These are phyloP conservation scores for Mortierella sp. DNA, from an alignment of 371 early-diverging fungal genomes.

Conservation along the genomic window DNA sequence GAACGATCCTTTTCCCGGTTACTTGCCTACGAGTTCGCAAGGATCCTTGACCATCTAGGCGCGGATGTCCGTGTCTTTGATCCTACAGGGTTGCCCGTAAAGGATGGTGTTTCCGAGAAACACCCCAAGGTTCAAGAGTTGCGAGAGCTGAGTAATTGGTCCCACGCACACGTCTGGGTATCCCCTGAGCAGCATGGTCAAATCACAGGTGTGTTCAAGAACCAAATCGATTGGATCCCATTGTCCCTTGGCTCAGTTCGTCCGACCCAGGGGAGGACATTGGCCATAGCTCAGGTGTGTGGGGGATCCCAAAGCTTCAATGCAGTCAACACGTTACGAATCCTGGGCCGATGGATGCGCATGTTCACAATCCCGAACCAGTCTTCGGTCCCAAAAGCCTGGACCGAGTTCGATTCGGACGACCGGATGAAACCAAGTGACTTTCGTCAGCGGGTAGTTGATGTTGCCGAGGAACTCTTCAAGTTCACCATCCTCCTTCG, in stretches of 20 bases:
- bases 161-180: conserved; percentile 59
- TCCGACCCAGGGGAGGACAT: conserved; percentile 55
- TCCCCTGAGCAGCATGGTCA: conserved; percentile 59
- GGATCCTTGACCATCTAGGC: conserved; percentile 56
- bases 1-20: conserved; percentile 55
- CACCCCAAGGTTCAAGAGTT: conserved; percentile 58
- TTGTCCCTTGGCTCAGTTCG: conserved; percentile 53
- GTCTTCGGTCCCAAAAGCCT: conserved; percentile 58
- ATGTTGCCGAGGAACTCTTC: conserved; percentile 59
- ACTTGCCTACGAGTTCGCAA: conserved; percentile 56
- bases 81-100: conserved; percentile 55
- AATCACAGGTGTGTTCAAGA: conserved; percentile 57
- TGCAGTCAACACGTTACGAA: conserved; percentile 55
- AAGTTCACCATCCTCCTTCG: conserved; percentile 52
- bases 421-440: conserved; percentile 55
- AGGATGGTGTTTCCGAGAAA: conserved; percentile 56
- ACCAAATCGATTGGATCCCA: conserved; percentile 59
- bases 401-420: conserved; percentile 57
- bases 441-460: conserved; percentile 55
- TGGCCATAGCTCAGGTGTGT: conserved; percentile 58
- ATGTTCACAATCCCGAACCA: conserved; percentile 60
- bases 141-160: conserved; percentile 55
- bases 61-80: conserved; percentile 56
- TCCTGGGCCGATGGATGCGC: conserved; percentile 60
- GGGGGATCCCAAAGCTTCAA: conserved; percentile 61